Percentiles rank a stretch among this genome's conserved stretches.
These are phyloP conservation scores for Epichloe amarillans DNA, from an alignment of 2,329 filamentous ascomycete species.

Conservation along the genomic window DNA sequence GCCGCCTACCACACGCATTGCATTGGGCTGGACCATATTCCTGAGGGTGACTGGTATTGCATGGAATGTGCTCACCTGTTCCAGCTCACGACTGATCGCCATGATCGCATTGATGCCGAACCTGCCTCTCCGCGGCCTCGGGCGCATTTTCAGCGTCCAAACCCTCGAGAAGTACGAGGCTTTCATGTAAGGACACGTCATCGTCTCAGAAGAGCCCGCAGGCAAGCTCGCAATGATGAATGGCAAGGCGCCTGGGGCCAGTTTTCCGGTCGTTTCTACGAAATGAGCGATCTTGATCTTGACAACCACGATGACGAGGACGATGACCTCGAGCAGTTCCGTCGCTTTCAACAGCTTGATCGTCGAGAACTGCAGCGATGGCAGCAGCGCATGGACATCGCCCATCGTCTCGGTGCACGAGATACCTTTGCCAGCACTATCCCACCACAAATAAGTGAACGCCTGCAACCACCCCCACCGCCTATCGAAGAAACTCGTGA, in stretches of 20 bases:
- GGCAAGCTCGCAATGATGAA: constrained; percentile 58
- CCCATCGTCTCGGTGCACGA: constrained; percentile 62
- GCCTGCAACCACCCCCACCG: constrained; percentile 44
- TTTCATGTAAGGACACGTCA: constrained; percentile 39
- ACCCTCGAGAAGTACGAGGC: constrained; percentile 19
- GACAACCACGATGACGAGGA: constrained; percentile 42
- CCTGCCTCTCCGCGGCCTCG: constrained; percentile 20
- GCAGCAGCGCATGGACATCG: constrained; percentile 74
- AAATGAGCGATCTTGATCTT: constrained; percentile 33
- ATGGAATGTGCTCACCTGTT: constrained; percentile 57
- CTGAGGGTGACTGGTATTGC: constrained; percentile 78
- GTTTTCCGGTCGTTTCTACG: constrained; percentile 47
- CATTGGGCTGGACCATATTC: constrained; percentile 66
- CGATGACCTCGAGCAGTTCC: constrained; percentile 52
- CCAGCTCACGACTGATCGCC: constrained; percentile 17
- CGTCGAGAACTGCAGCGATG: constrained; percentile 56
- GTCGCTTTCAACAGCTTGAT: constrained; percentile 40
- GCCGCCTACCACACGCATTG: constrained; percentile 86
- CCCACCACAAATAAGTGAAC: constrained; percentile 43
- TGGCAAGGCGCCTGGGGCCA: constrained; percentile 80
- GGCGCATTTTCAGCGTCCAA: constrained; percentile 16
- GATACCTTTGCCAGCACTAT: constrained; percentile 56
- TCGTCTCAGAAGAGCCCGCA: constrained; percentile 40
- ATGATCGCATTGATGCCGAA: constrained; percentile 19
- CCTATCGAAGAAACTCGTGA: constrained; percentile 57